A percentile compares a stretch with the other conserved stretches of the same genome.
Evolutionary conservation across 805 yeast species (phyloP).

Genomic region (Torulaspora quercuum): DNA sequence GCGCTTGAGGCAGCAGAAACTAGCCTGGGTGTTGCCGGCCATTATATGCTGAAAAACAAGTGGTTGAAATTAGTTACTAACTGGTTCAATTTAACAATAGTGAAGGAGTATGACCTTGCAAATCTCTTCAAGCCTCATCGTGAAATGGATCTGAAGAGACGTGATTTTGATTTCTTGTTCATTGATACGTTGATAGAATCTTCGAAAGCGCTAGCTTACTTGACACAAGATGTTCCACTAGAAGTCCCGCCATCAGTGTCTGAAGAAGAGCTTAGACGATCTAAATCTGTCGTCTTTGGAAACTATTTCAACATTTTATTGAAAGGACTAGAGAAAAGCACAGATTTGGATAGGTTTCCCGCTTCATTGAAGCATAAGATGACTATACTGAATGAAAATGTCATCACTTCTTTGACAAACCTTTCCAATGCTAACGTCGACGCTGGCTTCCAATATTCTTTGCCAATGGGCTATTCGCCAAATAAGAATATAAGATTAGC

Average conservation of each 20-base stretch:
- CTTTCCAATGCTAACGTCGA: conserved; percentile 69
- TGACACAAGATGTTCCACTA: conserved; percentile 53
- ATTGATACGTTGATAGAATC: conserved; percentile 64
- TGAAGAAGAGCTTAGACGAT: conserved; percentile 50
- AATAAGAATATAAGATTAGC: conserved; percentile 64
- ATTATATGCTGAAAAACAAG: conserved; percentile 45
- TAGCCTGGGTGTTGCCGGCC: conserved; percentile 38
- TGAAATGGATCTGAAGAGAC: conserved; percentile 35
- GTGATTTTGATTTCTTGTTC: conserved; percentile 48
- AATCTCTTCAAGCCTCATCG: conserved; percentile 36
- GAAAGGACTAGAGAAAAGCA: conserved; percentile 42
- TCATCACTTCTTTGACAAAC: conserved; percentile 63
- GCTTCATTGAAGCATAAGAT: conserved; percentile 50
- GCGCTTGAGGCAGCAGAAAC: conserved; percentile 33
- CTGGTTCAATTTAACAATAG: conserved; percentile 55
- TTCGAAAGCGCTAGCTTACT: conserved; percentile 52
- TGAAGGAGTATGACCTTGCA: conserved; percentile 37
- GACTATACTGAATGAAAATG: conserved; percentile 55
- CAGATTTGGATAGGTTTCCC: conserved; percentile 37
- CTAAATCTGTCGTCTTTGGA: conserved; percentile 60
- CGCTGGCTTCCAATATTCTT: conserved; percentile 69
- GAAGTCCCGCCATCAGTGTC: conserved; percentile 57
- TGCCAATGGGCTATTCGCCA: conserved; percentile 74
- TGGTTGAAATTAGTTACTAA: conserved; percentile 46
- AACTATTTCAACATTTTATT: conserved; percentile 63